A percentile compares a stretch with the other conserved stretches of the same genome.
Evolutionary conservation across 2,329 filamentous ascomycete species (phyloP).

Genomic region (Trematosphaeria pertusa): DNA sequence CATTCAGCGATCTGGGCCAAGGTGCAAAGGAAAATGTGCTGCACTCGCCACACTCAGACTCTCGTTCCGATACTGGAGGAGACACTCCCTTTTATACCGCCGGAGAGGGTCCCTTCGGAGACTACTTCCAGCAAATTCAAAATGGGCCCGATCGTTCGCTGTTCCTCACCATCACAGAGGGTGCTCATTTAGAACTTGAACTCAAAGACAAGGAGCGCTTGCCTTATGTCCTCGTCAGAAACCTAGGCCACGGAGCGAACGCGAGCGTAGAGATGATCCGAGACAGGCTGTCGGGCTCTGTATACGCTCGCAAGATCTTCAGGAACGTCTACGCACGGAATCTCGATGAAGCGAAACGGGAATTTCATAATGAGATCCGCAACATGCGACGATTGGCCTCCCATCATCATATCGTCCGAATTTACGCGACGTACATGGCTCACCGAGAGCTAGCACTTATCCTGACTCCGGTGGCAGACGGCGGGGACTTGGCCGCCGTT

Average conservation of each 20-base stretch:
- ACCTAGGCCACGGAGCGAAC: conserved; percentile 11
- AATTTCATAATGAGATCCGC: conserved; percentile 17
- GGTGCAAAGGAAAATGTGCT: no score
- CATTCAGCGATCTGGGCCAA: no score
- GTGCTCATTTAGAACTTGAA: conserved; percentile 1
- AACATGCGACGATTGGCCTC: conserved; percentile 15
- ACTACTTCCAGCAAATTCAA: no score
- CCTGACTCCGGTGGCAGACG: conserved; percentile 25
- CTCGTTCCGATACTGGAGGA: no score
- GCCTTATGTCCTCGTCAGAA: conserved; percentile 11
- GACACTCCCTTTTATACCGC: no score
- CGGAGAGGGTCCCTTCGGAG: no score
- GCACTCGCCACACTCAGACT: no score
- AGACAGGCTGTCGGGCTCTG: conserved; percentile 6
- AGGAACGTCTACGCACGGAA: conserved; percentile 9
- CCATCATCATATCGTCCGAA: conserved; percentile 20
- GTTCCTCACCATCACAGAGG: conserved; percentile 1
- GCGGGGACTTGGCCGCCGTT: conserved; percentile 25
- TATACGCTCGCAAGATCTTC: conserved; percentile 18
- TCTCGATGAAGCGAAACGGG: conserved; percentile 1
- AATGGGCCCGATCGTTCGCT: no score
- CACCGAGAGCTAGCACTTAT: conserved; percentile 16
- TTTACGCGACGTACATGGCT: conserved; percentile 20
- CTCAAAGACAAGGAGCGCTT: conserved; percentile 3
- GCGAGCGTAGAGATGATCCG: conserved; percentile 14